Evolutionary conservation across 306 rosid species (phyloP).

Genomic region (Cucurbita moschata): DNA sequence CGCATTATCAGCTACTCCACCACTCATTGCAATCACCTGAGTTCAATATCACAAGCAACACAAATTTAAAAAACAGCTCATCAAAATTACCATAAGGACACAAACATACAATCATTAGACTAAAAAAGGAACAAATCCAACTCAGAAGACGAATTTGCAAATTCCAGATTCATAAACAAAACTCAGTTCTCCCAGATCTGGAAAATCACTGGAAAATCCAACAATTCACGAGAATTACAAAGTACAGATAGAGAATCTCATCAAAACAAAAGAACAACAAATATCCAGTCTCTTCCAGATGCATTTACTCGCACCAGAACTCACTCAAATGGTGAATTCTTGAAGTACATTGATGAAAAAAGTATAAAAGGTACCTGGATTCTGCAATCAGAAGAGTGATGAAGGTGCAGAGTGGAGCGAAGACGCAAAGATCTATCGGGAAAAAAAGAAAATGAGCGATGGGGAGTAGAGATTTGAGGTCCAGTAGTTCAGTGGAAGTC

Average conservation of each 20-base stretch:
- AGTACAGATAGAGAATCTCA: neutral
- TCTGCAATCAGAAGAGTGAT: neutral
- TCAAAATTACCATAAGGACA: neutral
- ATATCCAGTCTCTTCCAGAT: neutral
- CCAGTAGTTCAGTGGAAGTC: constrained; percentile 4
- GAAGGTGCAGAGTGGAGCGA: neutral
- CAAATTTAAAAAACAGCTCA: neutral
- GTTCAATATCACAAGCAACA: neutral
- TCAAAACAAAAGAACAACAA: neutral
- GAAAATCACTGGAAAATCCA: neutral
- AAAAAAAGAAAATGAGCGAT: neutral
- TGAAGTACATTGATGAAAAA: neutral
- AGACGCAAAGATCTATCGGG: neutral
- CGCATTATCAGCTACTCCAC: constrained; percentile 26
- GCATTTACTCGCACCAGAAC: neutral
- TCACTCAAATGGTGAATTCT: neutral
- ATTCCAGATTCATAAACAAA: neutral
- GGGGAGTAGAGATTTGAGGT: neutral
- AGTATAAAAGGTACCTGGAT: neutral
- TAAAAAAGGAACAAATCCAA: neutral
- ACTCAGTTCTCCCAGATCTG: constrained; percentile 14
- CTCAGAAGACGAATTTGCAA: neutral
- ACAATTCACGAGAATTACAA: neutral
- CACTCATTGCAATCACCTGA: constrained; percentile 38
- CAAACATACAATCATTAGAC: neutral